Evolutionary conservation across 495 filamentous ascomycete genomes (phyloP).

Genomic region (Pseudoneurospora amorphoporcata): DNA sequence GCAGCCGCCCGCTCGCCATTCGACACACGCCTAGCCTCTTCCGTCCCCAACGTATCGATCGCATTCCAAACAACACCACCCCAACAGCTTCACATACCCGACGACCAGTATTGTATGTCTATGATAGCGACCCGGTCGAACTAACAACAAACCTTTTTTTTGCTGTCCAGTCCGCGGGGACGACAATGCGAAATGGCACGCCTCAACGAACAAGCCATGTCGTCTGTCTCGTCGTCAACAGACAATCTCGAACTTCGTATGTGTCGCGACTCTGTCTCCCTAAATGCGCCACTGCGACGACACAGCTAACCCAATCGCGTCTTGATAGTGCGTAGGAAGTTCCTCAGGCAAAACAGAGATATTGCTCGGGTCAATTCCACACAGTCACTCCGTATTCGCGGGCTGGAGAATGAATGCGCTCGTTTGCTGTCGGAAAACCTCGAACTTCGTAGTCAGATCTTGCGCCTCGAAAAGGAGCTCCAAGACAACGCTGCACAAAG

Average conservation of each 20-base stretch:
- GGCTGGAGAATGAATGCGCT: constrained; percentile 73
- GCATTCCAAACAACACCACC: neutral
- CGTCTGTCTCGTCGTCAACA: constrained; percentile 42
- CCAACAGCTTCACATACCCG: neutral
- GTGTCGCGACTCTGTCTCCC: constrained; percentile 23
- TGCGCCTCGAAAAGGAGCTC: constrained; percentile 60
- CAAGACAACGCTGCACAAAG: constrained; percentile 37
- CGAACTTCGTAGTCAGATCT: constrained; percentile 64
- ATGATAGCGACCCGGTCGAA: neutral
- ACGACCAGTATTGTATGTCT: neutral
- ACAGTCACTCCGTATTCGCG: constrained; percentile 82
- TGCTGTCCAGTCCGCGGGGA: neutral
- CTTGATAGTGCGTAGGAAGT: constrained; percentile 65
- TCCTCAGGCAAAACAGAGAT: constrained; percentile 87
- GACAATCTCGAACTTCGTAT: constrained; percentile 61
- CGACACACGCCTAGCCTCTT: neutral
- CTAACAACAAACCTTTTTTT: neutral
- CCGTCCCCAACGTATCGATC: neutral
- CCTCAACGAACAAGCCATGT: constrained; percentile 70
- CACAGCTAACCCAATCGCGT: neutral
- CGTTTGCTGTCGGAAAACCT: constrained; percentile 82
- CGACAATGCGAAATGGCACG: constrained; percentile 61
- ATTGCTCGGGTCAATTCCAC: constrained; percentile 84
- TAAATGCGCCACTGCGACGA: neutral
- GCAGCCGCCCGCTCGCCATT: neutral